Evolutionary conservation across 306 rosid species (phyloP).

Genomic region (Castanea crenata): DNA sequence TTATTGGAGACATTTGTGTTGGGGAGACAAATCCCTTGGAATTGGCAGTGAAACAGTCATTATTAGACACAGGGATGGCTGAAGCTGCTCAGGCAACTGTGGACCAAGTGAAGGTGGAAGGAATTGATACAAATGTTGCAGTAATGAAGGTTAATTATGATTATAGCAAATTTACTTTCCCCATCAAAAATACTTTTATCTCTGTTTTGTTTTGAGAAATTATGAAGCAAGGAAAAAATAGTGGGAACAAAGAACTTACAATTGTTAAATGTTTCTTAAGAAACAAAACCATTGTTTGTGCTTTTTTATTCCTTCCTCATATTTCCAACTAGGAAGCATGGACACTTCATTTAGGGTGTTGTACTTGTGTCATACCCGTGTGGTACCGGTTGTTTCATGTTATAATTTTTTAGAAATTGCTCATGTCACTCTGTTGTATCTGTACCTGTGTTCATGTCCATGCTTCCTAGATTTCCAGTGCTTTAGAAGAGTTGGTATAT

Average conservation of each 20-base stretch:
- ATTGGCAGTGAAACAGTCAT: constrained; percentile 64
- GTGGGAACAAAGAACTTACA: neutral
- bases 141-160: constrained; percentile 78
- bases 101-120: constrained; percentile 91
- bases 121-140: constrained; percentile 91
- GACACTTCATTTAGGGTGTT: too few relatives aligned
- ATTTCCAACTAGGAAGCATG: too few relatives aligned
- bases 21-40: constrained; percentile 82
- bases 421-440: too few relatives aligned
- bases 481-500: neutral
- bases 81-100: constrained; percentile 93
- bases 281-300: constrained; percentile 10
- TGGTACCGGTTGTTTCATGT: too few relatives aligned
- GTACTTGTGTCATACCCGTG: too few relatives aligned
- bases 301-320: constrained; percentile 1
- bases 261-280: constrained; percentile 3
- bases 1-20: constrained; percentile 59
- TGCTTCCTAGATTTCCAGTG: neutral
- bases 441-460: too few relatives aligned
- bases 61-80: constrained; percentile 68
- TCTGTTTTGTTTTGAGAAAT: constrained; percentile 21
- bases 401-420: too few relatives aligned
- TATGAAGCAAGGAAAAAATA: constrained; percentile 7
- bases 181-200: constrained; percentile 5
- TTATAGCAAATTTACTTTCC: constrained; percentile 13